Base-by-base conservation (phyloP, 2,329 filamentous ascomycete species). In the Penicillium palitans region DNA sequence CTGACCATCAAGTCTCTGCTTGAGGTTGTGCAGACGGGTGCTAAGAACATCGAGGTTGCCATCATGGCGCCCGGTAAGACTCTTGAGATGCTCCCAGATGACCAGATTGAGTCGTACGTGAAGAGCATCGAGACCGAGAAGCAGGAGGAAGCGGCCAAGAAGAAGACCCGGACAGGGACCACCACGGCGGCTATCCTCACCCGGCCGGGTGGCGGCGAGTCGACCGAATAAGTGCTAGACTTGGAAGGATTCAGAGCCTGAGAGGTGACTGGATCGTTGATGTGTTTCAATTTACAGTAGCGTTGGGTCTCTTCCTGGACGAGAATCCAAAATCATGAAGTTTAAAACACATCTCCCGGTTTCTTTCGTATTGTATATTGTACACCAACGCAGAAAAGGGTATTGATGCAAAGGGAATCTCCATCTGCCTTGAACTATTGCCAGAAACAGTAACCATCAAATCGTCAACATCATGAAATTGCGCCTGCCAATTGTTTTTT, bases 41-140 rank as follows among this genome's bases (percentile, higher is more conserved):
- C 95, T 53, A 99, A 99, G 87, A 99, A 99, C 79, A 99, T 99
- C 72, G 95, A 99, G 81, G 98, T 99, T 72, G 95, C 96, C 58
- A 88, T 99, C 73, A 97, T 98, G 92, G 90, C 91, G 8, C 93
- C 95, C 7, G 93, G 91, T 52, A 92, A 96, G 82, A 78, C 84
- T 17, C 86, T 99, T 63, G 93, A 98, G 82, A 93, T 96, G 87
- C 84, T 99, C 68, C 91, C 92, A 2, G 89, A 93, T 33, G 93
- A 98, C 76, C 91, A 96, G 72, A 99, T 99, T 72, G 95, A 99
- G 83, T 86, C 86, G 68, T 97, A 96, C 73, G 96, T 99, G 73
- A 98, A 98, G 87, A 95, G 87, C 78, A 99, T 99, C 77, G 96
- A 99, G 83, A 90, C 93, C 71, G 96, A 99, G 85, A 99, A 99